Evolutionary conservation across 2,329 filamentous ascomycete genomes (phyloP), one percentile per base, ranked within the genome.

Genomic region (Clarireedia sp.): DNA sequence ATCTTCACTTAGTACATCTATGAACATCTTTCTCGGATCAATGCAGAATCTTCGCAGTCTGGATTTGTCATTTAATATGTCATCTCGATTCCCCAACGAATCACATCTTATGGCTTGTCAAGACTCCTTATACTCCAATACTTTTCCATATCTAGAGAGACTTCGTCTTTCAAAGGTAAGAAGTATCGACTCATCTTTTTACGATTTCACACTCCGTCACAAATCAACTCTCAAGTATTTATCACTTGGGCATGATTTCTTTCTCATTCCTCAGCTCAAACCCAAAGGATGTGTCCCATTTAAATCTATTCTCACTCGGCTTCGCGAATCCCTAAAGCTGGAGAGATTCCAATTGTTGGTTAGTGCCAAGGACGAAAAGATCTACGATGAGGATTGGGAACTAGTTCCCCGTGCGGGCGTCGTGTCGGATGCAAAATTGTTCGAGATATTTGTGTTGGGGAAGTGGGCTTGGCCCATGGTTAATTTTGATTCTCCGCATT

Each of bases 291-390:
- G 45, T 5, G 37, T 54, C 14, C 49, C 52, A 12, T 17, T 41
- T n/a, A 54, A 52, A 44, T 37, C 10, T 3, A 16, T 47, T 37
- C 40, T 56, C n/a, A 38, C 19, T 14, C 17, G n/a, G 5, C 14
- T 48, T 16, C 40, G 48, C 26, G 17, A 48, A 4, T 5, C 3
- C 1, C 26, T 56, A 10, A 48, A 37, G 12, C n/a, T 54, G 10
- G 14, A 56, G 37, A 56, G 38, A 44, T 56, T 56, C 8, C 49
- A 56, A 37, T 36, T 56, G 10, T 21, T 54, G 17, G 37, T 56
- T 33, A 48, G 47, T 36, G 36, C 40, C 10, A 23, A 12, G 8
- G 54, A 56, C 53, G 21, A 36, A 16, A 19, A 10, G 2, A 54
- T 50, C 24, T 54, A 49, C 23, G 19, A 49, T 37, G 45, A 36